Percentiles rank a stretch among this genome's conserved stretches.
These are phyloP conservation scores for Aspergillus chevalieri DNA, from an alignment of 2,329 filamentous ascomycete species.

Conservation along the genomic window DNA sequence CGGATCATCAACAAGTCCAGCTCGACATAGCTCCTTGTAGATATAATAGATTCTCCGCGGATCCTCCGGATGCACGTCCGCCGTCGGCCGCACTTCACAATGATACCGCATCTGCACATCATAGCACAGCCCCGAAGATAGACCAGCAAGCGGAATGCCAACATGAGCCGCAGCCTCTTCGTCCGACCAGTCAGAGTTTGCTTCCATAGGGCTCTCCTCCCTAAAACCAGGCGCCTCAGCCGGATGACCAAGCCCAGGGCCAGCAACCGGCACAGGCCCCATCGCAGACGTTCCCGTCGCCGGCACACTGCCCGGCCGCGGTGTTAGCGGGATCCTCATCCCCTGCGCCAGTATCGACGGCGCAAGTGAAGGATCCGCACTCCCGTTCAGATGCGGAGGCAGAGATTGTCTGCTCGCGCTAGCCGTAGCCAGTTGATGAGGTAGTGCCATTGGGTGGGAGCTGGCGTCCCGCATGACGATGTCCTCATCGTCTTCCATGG, in stretches of 20 bases:
- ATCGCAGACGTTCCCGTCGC: not conserved
- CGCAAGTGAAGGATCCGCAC: constrained; percentile 16
- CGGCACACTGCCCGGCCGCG: not conserved
- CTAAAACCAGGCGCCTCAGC: constrained; percentile 12
- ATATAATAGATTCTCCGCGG: constrained; percentile 88
- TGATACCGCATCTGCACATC: constrained; percentile 95
- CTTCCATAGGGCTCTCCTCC: constrained; percentile 32
- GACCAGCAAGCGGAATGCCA: constrained; percentile 42
- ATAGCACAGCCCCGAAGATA: constrained; percentile 76
- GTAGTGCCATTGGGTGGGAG: constrained; percentile 14
- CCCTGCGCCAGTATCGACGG: constrained; percentile 17
- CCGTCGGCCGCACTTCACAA: constrained; percentile 65
- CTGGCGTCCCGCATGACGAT: constrained; percentile 33
- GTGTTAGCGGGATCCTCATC: constrained; percentile 15
- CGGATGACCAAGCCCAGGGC: constrained; percentile 8
- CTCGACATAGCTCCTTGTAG: constrained; percentile 77
- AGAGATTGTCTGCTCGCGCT: constrained; percentile 11
- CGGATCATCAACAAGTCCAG: constrained; percentile 65
- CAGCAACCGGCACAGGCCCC: constrained; percentile 2
- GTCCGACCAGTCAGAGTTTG: constrained; percentile 39
- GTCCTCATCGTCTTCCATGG: constrained; percentile 35
- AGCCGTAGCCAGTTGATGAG: constrained; percentile 9
- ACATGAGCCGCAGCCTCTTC: constrained; percentile 29
- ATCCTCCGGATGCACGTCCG: constrained; percentile 86
- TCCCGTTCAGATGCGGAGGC: constrained; percentile 14